Evolutionary conservation across 495 filamentous ascomycete genomes (phyloP), one percentile per base, ranked within the genome.

Genomic region (Cryomyces minteri): DNA sequence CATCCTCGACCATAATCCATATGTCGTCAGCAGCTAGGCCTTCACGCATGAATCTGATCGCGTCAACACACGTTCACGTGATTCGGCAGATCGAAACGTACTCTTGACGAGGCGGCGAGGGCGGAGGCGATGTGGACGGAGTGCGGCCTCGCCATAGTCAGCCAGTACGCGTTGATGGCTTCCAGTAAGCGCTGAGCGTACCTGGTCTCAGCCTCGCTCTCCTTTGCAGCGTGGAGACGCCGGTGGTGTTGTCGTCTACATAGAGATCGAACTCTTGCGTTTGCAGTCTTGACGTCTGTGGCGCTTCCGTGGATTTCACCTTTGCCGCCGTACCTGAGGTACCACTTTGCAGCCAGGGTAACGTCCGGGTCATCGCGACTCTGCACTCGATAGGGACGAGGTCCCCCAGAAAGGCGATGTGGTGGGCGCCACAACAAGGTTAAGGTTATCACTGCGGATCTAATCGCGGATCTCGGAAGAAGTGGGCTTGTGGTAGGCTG

Each of bases 1-100:
- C 90, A 54, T 96, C 90, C 60, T 98, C 90, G 6, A 96, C 88
- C 86, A 95, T 95, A 36, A 88, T 79, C 62, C 79, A 95, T 38
- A 65, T 64, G 53, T 95, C 85, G 54, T 95, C 88, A n/a, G 72
- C 56, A 6, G 74, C 65, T 30, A 76, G 56, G 9, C 83, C 85
- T 45, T 77, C 70, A 4, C 69, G 61, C 66, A 88, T 74, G 49
- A 72, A 76, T 43, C 79, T 82, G 30, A 7, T 6, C 6, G 8
- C 4, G 5, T 28, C 33, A 25, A 6, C 11, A 4, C 6, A 6
- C 6, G 34, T 2, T 7, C 18, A 6, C 18, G 12, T 11, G 33
- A 32, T 45, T 37, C n/a, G 6, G 11, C 5, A 18, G 11, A 30
- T 5, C n/a, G 9, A 38, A 12, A 36, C 43, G 6, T 45, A 45